Base-by-base conservation (phyloP, 2,329 filamentous ascomycete species). In the Dothideomycetes sp. region DNA sequence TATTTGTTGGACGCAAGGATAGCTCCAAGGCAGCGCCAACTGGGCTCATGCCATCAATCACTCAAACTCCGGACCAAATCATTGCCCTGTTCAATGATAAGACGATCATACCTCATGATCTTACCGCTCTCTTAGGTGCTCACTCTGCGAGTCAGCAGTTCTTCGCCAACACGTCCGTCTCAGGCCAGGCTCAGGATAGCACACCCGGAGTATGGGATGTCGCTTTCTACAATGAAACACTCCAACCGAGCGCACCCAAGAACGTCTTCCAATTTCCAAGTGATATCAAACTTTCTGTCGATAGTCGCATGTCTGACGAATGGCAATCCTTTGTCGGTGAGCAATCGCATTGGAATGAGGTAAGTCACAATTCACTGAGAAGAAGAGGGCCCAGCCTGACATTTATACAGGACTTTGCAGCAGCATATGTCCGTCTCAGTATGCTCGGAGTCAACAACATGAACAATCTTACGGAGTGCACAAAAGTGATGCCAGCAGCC, bases 201-300 rank as follows among this genome's bases (percentile, higher is more conserved):
- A 59, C 57, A 3, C 58, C 59, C 0, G 58, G 58, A 12, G 38
- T 61, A 3, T 62, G 59, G 58, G 59, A 62, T 34, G 53, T 59
- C 3, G 42, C 44, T 0, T 62, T 60, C 42, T 62, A 63, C 38
- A 49, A 50, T 5, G 50, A 63, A 39, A 60, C 57, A 0, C 10
- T 55, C 0, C 50, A 52, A 4, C n/a, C n/a, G n/a, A 43, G 39
- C 0, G 41, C 51, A 3, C 58, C 58, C 5, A 52, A 49, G 1
- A 48, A 55, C 14, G 55, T 63, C 2, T 45, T 63, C 34, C 57
- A 59, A 42, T 60, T 63, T 19, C 47, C 51, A 17, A 57, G 55
- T 17, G 61, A 63, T 41, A 48, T 62, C 31, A 49, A 43, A 9
- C 41, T 63, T 15, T 52, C 52, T 18, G 50, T 56, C 36, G 56